A percentile compares a stretch with the other conserved stretches of the same genome.
Conservation (phyloP, 345 rosid genomes). For the Gossypium australe region DNA sequence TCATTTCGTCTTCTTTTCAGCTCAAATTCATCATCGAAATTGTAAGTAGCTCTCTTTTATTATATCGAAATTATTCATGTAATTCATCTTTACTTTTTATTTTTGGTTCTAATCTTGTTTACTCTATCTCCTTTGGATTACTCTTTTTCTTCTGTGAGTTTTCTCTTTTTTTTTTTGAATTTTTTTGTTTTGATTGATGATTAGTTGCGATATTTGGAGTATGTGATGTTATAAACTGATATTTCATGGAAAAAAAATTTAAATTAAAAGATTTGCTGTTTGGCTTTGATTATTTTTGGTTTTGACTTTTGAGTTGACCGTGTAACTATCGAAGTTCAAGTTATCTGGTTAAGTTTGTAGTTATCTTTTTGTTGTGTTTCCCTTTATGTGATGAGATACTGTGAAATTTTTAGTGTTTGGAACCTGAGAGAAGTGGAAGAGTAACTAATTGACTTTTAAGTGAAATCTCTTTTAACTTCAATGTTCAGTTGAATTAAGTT, state of each 20-base stretch:
- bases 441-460: neutral
- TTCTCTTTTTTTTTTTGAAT: neutral
- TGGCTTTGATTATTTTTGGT: neutral
- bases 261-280: neutral
- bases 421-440: neutral
- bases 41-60: neutral
- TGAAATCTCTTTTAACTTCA: neutral
- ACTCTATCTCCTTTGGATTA: neutral
- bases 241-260: neutral
- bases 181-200: neutral
- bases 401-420: slow-evolving; percentile 1
- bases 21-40: neutral
- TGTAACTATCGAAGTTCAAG: neutral
- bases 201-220: neutral
- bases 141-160: neutral
- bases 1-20: neutral
- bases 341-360: neutral
- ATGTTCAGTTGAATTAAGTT: neutral
- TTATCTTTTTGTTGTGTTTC: neutral
- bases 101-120: neutral
- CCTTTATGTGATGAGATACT: neutral
- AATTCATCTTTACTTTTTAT: neutral
- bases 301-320: neutral
- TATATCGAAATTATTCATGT: neutral
- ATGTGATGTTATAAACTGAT: neutral